Evolutionary conservation across 2,329 filamentous ascomycete genomes (phyloP).

Genomic region (Metarhizium guizhouense): DNA sequence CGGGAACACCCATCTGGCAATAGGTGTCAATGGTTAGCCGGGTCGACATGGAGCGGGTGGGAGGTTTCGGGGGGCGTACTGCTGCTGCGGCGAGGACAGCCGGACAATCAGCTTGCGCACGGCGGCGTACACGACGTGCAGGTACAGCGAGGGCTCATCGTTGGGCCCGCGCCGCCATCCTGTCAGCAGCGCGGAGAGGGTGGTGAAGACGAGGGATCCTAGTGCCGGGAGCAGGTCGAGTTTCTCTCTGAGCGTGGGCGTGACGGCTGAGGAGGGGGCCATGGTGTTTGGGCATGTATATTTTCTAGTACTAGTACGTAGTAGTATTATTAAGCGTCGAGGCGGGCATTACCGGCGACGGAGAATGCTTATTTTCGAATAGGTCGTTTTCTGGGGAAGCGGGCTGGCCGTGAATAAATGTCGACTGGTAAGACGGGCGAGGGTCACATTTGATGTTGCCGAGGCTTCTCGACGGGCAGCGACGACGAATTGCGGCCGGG

Average conservation of each 20-base stretch:
- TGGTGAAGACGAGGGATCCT: conserved; percentile 4
- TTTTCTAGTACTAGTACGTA: no score
- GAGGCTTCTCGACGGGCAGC: no score
- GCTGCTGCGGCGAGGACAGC: conserved; percentile 9
- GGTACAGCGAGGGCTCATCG: conserved; percentile 10
- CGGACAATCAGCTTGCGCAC: conserved; percentile 8
- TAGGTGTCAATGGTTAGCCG: neutral
- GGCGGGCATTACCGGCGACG: no score
- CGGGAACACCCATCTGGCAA: conserved; percentile 8
- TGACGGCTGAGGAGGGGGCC: neutral
- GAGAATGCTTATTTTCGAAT: no score
- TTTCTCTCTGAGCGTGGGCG: conserved; percentile 2
- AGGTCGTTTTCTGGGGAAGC: no score
- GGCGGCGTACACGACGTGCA: conserved; percentile 11
- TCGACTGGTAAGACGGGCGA: no score
- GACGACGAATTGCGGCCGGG: no score
- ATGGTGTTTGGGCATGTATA: neutral
- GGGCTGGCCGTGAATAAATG: no score
- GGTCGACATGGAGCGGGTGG: no score
- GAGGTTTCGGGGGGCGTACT: conserved; percentile 4
- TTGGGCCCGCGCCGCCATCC: conserved; percentile 4
- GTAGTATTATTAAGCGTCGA: no score
- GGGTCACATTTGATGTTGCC: no score
- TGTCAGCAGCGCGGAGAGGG: conserved; percentile 2
- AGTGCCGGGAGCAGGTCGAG: conserved; percentile 11